phyloP scores from a whole-genome alignment of 2,329 filamentous ascomycete genomes.

The Fusarium continuum region DNA sequence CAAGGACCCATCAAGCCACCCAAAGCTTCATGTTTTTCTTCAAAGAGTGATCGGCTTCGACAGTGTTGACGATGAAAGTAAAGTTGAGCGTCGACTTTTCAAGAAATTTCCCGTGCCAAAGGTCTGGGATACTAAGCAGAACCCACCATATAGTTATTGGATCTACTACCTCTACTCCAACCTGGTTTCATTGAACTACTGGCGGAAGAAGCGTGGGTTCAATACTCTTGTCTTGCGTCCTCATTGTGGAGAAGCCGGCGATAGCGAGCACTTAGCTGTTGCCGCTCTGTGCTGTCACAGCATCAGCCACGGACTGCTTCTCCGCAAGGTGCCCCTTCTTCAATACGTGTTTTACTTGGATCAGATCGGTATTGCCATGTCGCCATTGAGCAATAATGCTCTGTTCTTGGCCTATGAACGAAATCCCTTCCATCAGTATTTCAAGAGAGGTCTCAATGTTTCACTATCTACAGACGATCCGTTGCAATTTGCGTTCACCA shows the following conservation, averaged over 20 bases:
- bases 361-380: conserved; percentile 99
- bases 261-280: conserved; percentile 94
- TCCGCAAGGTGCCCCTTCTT: conserved; percentile 92
- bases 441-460: conserved; percentile 92
- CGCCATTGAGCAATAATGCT: conserved; percentile 97
- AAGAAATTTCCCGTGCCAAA: conserved; percentile 93
- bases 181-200: conserved; percentile 89
- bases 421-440: conserved; percentile 96
- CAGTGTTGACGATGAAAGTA: conserved; percentile 98
- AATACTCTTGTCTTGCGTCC: conserved; percentile 94
- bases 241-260: conserved; percentile 95
- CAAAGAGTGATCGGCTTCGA: conserved; percentile 97
- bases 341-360: conserved; percentile 99
- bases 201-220: conserved; percentile 90
- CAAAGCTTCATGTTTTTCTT: conserved; percentile 93
- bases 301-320: conserved; percentile 91
- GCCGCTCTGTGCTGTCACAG: conserved; percentile 93
- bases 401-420: conserved; percentile 96
- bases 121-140: conserved; percentile 90
- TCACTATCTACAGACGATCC: conserved; percentile 97
- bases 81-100: conserved; percentile 91
- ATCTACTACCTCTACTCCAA: conserved; percentile 98
- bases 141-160: conserved; percentile 99
- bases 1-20: conserved; percentile 83
- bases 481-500: conserved; percentile 97